Conservation (phyloP, 192 early-diverging fungal genomes). For the Coemansia sp. region DNA sequence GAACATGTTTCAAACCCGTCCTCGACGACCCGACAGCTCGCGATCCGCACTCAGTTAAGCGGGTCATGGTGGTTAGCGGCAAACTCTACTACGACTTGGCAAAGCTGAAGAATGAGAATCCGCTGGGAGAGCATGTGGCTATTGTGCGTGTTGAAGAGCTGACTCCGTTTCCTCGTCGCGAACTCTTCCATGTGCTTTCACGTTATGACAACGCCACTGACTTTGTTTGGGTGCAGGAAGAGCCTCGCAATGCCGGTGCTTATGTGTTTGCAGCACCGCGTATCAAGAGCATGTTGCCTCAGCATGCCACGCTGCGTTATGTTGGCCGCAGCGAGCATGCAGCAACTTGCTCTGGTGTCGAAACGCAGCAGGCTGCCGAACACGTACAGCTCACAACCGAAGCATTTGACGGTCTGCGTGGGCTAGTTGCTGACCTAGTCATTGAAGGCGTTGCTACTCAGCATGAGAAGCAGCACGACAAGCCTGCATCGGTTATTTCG, state of each 20-base stretch:
- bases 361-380: conserved; percentile 66
- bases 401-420: conserved; percentile 54
- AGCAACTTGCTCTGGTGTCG: conserved; percentile 77
- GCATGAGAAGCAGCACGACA: conserved; percentile 12
- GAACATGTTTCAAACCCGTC: conserved; percentile 83
- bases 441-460: conserved; percentile 32
- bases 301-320: conserved; percentile 58
- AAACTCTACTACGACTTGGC: conserved; percentile 92
- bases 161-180: conserved; percentile 80
- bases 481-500: conserved; percentile 30
- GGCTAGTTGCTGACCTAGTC: conserved; percentile 45
- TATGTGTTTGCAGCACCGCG: conserved; percentile 86
- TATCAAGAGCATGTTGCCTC: conserved; percentile 69
- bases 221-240: conserved; percentile 84
- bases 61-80: conserved; percentile 83
- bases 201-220: conserved; percentile 66
- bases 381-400: conserved; percentile 55
- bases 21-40: conserved; percentile 62
- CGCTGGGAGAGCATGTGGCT: conserved; percentile 67
- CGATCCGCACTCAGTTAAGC: conserved; percentile 44
- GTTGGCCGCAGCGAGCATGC: conserved; percentile 71
- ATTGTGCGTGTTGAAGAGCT: conserved; percentile 92
- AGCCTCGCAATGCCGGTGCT: conserved; percentile 90
- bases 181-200: conserved; percentile 62
- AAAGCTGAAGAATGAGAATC: conserved; percentile 67